Evolutionary conservation across 2,329 filamentous ascomycete species (phyloP).

Genomic region (Volutella citrinella): DNA sequence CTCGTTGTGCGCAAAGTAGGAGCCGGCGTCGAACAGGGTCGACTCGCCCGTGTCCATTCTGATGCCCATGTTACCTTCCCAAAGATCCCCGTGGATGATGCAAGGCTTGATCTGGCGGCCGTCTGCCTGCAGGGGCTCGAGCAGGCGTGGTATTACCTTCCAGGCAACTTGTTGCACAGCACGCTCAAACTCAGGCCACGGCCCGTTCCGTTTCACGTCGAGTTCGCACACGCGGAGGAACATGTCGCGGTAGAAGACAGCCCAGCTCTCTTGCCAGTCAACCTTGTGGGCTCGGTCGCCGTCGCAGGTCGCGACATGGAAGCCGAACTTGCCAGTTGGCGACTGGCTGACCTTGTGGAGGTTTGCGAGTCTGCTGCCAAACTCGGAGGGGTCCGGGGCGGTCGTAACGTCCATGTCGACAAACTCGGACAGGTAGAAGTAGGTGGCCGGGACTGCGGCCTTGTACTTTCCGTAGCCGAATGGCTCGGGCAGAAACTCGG

Average conservation of each 20-base stretch:
- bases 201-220: constrained; percentile 8
- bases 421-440: constrained; percentile 9
- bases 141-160: constrained; percentile 28
- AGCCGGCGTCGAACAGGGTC: constrained; percentile 30
- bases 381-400: constrained; percentile 1
- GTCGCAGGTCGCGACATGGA: constrained; percentile 27
- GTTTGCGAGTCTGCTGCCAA: not conserved
- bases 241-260: constrained; percentile 26
- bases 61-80: constrained; percentile 31
- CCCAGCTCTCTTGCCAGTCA: constrained; percentile 35
- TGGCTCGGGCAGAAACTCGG: constrained; percentile 2
- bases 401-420: constrained; percentile 6
- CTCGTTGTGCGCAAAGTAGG: constrained; percentile 33
- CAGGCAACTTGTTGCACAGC: constrained; percentile 17
- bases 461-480: constrained; percentile 4
- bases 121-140: constrained; percentile 26
- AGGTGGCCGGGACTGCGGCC: not conserved
- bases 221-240: constrained; percentile 4
- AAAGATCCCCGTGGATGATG: constrained; percentile 31
- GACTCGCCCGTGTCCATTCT: constrained; percentile 25
- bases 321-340: constrained; percentile 34
- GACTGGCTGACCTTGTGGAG: constrained; percentile 27
- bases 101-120: constrained; percentile 29
- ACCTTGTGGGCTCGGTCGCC: constrained; percentile 25
- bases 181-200: constrained; percentile 18